Evolutionary conservation across 2,329 filamentous ascomycete genomes (phyloP).

Genomic region (Cytospora schulzeri): DNA sequence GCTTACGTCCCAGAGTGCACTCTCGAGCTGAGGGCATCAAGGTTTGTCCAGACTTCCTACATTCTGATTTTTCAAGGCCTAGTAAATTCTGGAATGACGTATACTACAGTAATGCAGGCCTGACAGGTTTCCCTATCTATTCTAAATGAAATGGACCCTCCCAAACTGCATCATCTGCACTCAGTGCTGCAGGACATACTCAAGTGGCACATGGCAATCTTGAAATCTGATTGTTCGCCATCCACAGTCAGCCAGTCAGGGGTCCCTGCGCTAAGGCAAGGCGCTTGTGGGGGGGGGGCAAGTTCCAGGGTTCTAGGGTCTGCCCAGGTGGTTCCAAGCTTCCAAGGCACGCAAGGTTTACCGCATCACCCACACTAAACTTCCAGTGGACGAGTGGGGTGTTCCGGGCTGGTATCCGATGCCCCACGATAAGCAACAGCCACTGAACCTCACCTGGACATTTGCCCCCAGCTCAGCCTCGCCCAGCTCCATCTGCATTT

Average conservation of each 20-base stretch:
- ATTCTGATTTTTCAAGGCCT: not conserved
- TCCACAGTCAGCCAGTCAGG: too few relatives aligned
- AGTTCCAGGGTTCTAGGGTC: not conserved
- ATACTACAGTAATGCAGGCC: not conserved
- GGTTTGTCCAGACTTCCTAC: too few relatives aligned
- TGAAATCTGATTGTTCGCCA: not conserved
- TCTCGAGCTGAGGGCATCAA: not conserved
- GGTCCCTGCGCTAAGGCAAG: not conserved
- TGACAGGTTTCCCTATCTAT: not conserved
- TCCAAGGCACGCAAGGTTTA: too few relatives aligned
- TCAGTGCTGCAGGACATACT: not conserved
- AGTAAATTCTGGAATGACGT: not conserved
- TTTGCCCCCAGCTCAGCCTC: not conserved
- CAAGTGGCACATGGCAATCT: conserved; percentile 1
- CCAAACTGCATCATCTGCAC: not conserved
- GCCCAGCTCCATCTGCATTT: conserved; percentile 11
- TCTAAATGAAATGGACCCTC: not conserved
- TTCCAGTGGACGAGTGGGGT: not conserved
- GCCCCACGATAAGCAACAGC: not conserved
- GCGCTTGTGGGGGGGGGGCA: not conserved
- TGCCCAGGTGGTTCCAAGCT: too few relatives aligned
- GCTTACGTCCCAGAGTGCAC: not conserved
- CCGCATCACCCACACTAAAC: not conserved
- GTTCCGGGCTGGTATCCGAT: not conserved
- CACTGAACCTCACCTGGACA: not conserved